phyloP scores from a whole-genome alignment of 202 grass and related monocot genomes.

The Zoysia matrella region DNA sequence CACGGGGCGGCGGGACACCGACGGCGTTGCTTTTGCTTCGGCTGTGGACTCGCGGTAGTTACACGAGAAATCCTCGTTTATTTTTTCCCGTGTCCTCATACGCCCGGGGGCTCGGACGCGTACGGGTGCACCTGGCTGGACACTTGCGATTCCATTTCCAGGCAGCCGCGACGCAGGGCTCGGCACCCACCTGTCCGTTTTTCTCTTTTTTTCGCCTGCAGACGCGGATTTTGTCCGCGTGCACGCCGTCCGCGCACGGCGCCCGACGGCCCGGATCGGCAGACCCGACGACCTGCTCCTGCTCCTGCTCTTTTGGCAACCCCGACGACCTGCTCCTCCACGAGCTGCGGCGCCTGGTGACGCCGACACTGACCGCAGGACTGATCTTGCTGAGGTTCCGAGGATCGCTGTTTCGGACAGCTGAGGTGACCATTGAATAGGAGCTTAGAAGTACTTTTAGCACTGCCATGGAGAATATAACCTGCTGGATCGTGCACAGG shows the following conservation, averaged over 20 bases:
- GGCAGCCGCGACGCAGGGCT: too few species aligned
- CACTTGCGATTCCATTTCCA: too few species aligned
- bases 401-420: slow-evolving; percentile 8
- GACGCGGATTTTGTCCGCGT: too few species aligned
- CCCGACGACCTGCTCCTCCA: too few species aligned
- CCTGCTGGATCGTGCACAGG: not conserved
- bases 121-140: not conserved
- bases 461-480: not conserved
- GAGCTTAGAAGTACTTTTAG: not conserved
- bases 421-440: too few species aligned
- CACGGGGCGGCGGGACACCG: slow-evolving; percentile 14
- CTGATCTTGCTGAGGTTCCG: not conserved
- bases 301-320: too few species aligned
- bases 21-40: slow-evolving; percentile 20
- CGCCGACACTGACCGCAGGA: not conserved
- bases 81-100: not conserved
- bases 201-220: too few species aligned
- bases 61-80: not conserved
- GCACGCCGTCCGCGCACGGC: too few species aligned
- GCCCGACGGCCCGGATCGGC: too few species aligned
- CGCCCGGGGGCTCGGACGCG: not conserved
- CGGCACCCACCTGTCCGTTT: too few species aligned
- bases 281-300: too few species aligned
- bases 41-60: slow-evolving; percentile 15
- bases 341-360: too few species aligned